Evolutionary conservation across 306 rosid genomes (phyloP).

Genomic region (Cercis canadensis): DNA sequence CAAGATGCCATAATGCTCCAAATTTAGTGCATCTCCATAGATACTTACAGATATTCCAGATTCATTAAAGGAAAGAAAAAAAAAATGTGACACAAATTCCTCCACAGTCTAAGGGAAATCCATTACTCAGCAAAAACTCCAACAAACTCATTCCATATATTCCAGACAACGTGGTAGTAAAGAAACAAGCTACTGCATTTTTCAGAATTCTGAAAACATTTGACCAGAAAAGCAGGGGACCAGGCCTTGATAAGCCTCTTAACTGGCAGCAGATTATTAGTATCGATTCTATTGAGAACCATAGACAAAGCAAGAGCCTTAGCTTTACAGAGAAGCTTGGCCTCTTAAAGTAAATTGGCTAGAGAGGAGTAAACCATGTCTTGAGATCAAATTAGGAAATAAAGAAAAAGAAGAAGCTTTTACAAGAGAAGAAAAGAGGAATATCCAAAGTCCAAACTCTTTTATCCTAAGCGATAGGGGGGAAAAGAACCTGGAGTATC

Average conservation of each 20-base stretch:
- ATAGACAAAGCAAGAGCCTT: slow-evolving; percentile 7
- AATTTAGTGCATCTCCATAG: too few species aligned
- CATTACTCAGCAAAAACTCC: neutral
- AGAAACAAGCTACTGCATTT: neutral
- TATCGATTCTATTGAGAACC: slow-evolving; percentile 8
- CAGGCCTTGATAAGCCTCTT: slow-evolving; percentile 8
- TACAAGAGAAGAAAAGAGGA: slow-evolving; percentile 24
- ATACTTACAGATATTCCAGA: too few species aligned
- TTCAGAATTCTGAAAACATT: slow-evolving; percentile 17
- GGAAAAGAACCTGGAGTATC: too few species aligned
- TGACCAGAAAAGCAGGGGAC: neutral
- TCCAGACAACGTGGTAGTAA: neutral
- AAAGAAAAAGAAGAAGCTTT: neutral
- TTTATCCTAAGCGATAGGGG: too few species aligned
- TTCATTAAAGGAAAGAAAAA: neutral
- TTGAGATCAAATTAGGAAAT: slow-evolving; percentile 8
- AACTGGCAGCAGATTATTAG: neutral
- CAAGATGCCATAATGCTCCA: too few species aligned
- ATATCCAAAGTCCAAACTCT: neutral
- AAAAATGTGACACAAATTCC: neutral
- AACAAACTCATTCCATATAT: neutral
- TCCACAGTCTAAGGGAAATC: neutral
- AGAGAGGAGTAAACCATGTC: neutral
- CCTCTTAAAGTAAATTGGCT: neutral
- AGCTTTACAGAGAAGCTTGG: neutral